Evolutionary conservation across 768 basidiomycete genomes (phyloP).

Genomic region (Leccinum variicolor): DNA sequence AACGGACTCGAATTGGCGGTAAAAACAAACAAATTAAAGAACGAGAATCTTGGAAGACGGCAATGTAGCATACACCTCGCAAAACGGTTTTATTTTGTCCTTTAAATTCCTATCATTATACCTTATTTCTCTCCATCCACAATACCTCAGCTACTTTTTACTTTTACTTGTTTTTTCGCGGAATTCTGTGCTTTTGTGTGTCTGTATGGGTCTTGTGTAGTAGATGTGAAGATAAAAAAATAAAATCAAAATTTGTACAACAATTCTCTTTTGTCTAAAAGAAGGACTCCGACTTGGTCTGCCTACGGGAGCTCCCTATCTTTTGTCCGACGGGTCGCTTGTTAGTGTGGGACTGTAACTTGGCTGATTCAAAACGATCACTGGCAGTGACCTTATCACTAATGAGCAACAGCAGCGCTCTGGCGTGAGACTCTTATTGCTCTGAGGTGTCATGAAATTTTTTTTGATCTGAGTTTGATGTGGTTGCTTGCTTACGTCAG

Average conservation of each 20-base stretch:
- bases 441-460: no score
- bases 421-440: not conserved
- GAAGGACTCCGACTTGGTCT: no score
- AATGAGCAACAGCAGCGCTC: not conserved
- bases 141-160: not conserved
- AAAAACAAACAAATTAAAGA: conserved; percentile 17
- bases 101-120: conserved; percentile 24
- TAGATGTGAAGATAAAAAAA: conserved; percentile 12
- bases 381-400: no score
- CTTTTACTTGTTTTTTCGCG: not conserved
- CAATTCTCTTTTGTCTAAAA: not conserved
- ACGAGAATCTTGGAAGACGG: conserved; percentile 8
- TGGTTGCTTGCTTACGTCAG: not conserved
- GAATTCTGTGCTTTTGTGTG: not conserved
- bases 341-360: not conserved
- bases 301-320: no score
- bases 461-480: not conserved
- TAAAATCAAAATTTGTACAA: conserved; percentile 8
- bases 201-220: conserved; percentile 7
- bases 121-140: not conserved
- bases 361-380: no score
- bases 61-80: conserved; percentile 22
- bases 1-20: not conserved
- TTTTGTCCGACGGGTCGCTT: no score
- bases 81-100: conserved; percentile 6